A percentile compares a stretch with the other conserved stretches of the same genome.
Conservation (phyloP, 306 rosid genomes). For the Malus fusca region DNA sequence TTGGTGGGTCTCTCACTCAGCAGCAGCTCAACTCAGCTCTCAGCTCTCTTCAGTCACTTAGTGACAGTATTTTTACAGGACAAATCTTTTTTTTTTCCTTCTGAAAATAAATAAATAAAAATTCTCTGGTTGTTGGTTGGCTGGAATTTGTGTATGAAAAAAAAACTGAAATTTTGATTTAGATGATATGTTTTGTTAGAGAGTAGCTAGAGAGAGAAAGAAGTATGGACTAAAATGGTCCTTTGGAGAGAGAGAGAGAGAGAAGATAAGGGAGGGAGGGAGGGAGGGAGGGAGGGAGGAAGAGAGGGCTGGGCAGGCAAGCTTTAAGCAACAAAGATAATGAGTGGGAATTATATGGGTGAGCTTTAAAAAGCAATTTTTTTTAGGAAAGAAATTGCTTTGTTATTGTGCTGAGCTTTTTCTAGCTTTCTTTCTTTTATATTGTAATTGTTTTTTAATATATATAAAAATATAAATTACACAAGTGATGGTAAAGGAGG, state of each 20-base stretch:
- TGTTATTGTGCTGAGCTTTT: slow-evolving; percentile 31
- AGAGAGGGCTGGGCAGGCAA: slow-evolving; percentile 15
- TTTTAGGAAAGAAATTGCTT: slow-evolving; percentile 38
- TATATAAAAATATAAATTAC: no score
- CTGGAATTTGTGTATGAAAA: slow-evolving; percentile 26
- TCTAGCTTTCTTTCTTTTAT: not conserved
- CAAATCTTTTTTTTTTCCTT: slow-evolving; percentile 6
- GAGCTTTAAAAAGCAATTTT: slow-evolving; percentile 58
- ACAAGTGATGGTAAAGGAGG: not conserved
- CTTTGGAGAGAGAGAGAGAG: not conserved
- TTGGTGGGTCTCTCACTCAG: slow-evolving; percentile 6
- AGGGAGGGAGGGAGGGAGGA: slow-evolving; percentile 3
- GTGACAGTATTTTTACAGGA: not conserved
- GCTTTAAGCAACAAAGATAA: slow-evolving; percentile 88
- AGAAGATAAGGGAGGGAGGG: not conserved
- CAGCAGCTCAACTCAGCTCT: not conserved
- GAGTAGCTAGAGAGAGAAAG: not conserved
- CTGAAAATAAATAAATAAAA: not conserved
- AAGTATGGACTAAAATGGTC: not conserved
- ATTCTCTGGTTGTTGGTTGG: not conserved
- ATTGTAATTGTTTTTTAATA: no score
- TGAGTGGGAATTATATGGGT: slow-evolving; percentile 83
- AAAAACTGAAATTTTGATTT: not conserved
- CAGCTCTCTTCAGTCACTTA: not conserved
- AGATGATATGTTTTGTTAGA: not conserved